These are phyloP conservation scores for Colletotrichum sp. DNA, from an alignment of 2,329 filamentous ascomycete genomes.

Conservation along the genomic window DNA sequence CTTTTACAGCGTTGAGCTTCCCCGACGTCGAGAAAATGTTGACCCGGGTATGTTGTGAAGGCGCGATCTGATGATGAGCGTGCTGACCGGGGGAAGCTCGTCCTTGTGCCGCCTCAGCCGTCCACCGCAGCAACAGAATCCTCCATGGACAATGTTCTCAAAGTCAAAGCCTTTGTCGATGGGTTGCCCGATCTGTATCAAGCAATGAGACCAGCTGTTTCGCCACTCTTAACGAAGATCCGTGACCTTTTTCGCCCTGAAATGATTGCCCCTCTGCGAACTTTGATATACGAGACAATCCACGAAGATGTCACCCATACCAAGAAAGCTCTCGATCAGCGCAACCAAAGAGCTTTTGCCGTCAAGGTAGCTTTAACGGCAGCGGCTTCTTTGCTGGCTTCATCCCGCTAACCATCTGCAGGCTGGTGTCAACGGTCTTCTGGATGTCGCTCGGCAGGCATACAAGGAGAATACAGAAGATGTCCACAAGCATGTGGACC, in stretches of 20 bases:
- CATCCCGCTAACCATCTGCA: constrained; percentile 31
- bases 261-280: constrained; percentile 63
- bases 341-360: constrained; percentile 90
- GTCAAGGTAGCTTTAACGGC: constrained; percentile 64
- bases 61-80: background rate
- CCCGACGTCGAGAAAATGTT: constrained; percentile 81
- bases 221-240: constrained; percentile 69
- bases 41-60: constrained; percentile 61
- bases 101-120: constrained; percentile 71
- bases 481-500: constrained; percentile 71
- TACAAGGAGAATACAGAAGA: constrained; percentile 90
- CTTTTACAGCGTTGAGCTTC: constrained; percentile 70
- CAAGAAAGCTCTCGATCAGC: constrained; percentile 79
- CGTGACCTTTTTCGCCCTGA: constrained; percentile 71
- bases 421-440: constrained; percentile 81
- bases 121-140: constrained; percentile 76
- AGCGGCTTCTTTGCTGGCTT: background rate
- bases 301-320: constrained; percentile 84
- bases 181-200: constrained; percentile 71
- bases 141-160: constrained; percentile 84
- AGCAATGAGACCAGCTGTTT: constrained; percentile 68
- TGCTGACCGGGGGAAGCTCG: constrained; percentile 59
- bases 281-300: constrained; percentile 71
- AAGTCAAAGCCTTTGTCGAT: constrained; percentile 81
- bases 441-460: constrained; percentile 87